Percentiles rank a stretch among this genome's conserved stretches.
Conservation (phyloP, 176 grass and related monocot genomes). For the Carex pumila region DNA sequence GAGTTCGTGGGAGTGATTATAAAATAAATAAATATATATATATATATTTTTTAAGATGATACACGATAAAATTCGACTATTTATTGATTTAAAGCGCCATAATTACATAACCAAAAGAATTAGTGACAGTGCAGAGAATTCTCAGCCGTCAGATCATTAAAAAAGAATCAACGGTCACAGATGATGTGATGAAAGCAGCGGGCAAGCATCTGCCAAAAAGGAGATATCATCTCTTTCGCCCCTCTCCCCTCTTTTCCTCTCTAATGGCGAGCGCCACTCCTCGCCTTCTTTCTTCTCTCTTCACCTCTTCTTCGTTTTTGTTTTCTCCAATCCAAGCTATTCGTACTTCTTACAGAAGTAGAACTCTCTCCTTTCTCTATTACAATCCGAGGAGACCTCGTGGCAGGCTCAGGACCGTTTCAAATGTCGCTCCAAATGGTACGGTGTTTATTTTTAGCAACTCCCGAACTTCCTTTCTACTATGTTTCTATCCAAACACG, state of each 20-base stretch:
- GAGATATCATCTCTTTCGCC: not conserved
- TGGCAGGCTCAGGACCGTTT: not conserved
- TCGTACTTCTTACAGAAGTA: not conserved
- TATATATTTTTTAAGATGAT: too few relatives aligned
- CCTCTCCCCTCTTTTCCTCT: conserved; percentile 9
- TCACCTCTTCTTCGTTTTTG: not conserved
- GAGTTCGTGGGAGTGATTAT: too few relatives aligned
- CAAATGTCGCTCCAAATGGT: conserved; percentile 7
- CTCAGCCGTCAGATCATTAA: not conserved
- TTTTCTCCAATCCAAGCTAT: not conserved
- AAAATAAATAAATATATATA: too few relatives aligned
- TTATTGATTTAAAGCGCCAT: too few relatives aligned
- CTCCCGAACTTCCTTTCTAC: not conserved
- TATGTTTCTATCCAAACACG: not conserved
- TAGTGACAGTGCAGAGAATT: not conserved
- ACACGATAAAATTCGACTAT: too few relatives aligned
- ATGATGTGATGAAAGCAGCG: not conserved
- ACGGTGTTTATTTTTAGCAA: not conserved
- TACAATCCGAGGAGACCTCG: not conserved
- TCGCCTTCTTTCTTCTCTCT: conserved; percentile 17
- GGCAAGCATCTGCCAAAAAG: not conserved
- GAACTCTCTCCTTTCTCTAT: not conserved
- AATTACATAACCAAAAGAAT: not conserved
- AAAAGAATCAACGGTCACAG: conserved; percentile 2
- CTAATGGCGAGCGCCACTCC: conserved; percentile 19